Conservation (phyloP, 1,284 basidiomycete species). For the Vanrija humicola region DNA sequence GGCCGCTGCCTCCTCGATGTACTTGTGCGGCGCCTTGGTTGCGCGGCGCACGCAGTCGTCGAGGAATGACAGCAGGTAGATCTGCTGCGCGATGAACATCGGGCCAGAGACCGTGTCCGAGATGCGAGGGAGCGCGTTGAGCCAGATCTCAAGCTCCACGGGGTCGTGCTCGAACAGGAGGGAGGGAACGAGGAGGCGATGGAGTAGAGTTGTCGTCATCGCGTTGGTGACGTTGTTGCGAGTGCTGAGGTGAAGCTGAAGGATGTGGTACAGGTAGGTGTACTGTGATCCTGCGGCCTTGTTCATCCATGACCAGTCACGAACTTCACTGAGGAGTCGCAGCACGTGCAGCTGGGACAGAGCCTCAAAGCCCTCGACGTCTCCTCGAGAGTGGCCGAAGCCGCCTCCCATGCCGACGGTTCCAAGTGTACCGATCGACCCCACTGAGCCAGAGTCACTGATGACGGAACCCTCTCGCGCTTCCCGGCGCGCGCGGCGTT, state of each 20-base stretch:
- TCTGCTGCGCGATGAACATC: constrained; percentile 57
- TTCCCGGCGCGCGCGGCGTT: constrained; percentile 39
- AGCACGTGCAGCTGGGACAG: constrained; percentile 74
- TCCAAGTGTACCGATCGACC: constrained; percentile 42
- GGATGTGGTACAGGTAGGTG: constrained; percentile 60
- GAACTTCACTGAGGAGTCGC: constrained; percentile 64
- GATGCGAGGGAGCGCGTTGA: constrained; percentile 54
- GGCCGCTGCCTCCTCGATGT: constrained; percentile 66
- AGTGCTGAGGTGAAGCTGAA: constrained; percentile 60
- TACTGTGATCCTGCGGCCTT: constrained; percentile 57
- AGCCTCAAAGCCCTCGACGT: constrained; percentile 56
- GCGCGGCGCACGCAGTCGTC: constrained; percentile 85
- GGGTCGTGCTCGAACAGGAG: constrained; percentile 78
- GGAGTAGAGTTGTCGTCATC: constrained; percentile 59
- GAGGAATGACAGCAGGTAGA: constrained; percentile 64
- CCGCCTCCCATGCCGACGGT: constrained; percentile 50
- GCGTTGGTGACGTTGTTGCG: constrained; percentile 56
- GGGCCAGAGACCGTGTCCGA: constrained; percentile 55
- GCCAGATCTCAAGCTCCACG: constrained; percentile 71
- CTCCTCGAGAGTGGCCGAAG: constrained; percentile 47
- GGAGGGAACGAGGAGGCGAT: constrained; percentile 61
- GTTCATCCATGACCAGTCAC: constrained; percentile 70
- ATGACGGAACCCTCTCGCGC: constrained; percentile 44
- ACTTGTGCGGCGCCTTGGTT: constrained; percentile 77
- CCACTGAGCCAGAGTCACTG: constrained; percentile 42